phyloP scores from a whole-genome alignment of 495 filamentous ascomycete species.

The Penicillium paxilli region DNA sequence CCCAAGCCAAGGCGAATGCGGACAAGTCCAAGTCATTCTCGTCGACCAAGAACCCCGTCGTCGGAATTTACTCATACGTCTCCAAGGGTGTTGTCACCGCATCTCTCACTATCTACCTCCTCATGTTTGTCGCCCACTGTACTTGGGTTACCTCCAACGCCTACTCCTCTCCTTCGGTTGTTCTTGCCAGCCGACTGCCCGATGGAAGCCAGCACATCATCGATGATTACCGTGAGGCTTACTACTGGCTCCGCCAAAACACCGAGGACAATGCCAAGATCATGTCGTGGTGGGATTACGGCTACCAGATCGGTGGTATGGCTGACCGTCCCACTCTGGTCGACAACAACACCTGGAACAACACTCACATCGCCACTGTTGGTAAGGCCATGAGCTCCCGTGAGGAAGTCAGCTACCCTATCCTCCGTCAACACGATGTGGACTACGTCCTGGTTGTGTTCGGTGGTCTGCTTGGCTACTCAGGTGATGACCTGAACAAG shows the following conservation, averaged over 20 bases:
- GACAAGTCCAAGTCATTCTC: constrained; percentile 61
- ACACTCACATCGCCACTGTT: constrained; percentile 99
- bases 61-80: constrained; percentile 80
- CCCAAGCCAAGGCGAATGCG: constrained; percentile 44
- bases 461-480: constrained; percentile 94
- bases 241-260: constrained; percentile 99
- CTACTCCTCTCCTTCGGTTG: constrained; percentile 97
- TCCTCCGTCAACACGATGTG: constrained; percentile 96
- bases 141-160: constrained; percentile 99
- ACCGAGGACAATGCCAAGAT: constrained; percentile 93
- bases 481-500: constrained; percentile 99
- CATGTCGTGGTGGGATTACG: constrained; percentile 99
- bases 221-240: constrained; percentile 98
- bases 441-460: constrained; percentile 98
- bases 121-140: constrained; percentile 95
- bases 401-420: constrained; percentile 98
- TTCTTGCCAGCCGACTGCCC: constrained; percentile 86
- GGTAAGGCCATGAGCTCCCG: constrained; percentile 98
- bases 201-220: constrained; percentile 98
- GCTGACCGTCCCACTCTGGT: constrained; percentile 96
- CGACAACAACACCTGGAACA: constrained; percentile 99
- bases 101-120: constrained; percentile 72
- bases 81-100: constrained; percentile 77
- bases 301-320: constrained; percentile 99
- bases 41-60: constrained; percentile 67